Conservation (phyloP, 2,329 filamentous ascomycete species). For the Claviceps africana region DNA sequence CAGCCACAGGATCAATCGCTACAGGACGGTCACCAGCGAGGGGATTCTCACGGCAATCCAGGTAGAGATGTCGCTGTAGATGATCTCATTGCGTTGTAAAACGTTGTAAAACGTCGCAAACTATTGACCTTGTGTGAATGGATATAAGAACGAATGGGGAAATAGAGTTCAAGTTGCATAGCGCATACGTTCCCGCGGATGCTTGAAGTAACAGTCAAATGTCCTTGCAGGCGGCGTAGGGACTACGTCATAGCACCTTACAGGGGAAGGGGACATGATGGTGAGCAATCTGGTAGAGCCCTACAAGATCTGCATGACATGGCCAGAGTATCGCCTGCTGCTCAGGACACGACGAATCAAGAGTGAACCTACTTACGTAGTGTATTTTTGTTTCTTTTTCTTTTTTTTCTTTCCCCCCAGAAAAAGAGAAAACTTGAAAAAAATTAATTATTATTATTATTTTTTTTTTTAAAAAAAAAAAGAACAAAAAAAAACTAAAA, state of each 20-base stretch:
- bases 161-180: not conserved
- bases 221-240: not conserved
- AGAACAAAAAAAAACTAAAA: not conserved
- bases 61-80: not conserved
- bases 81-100: constrained; percentile 5
- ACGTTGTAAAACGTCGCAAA: not conserved
- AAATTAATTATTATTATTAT: too few species aligned
- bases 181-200: not conserved
- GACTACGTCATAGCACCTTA: not conserved
- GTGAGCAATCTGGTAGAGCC: not conserved
- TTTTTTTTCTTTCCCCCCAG: too few species aligned
- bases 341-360: not conserved
- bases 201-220: not conserved
- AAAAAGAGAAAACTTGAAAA: too few species aligned
- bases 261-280: not conserved
- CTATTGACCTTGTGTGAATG: not conserved
- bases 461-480: too few species aligned
- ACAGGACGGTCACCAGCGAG: constrained; percentile 1
- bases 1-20: constrained; percentile 2
- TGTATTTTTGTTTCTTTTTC: too few species aligned
- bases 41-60: not conserved
- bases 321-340: not conserved
- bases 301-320: not conserved
- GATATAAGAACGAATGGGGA: not conserved
- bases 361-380: not conserved